phyloP scores from a whole-genome alignment of 306 rosid species.

The Vigna hirtella region DNA sequence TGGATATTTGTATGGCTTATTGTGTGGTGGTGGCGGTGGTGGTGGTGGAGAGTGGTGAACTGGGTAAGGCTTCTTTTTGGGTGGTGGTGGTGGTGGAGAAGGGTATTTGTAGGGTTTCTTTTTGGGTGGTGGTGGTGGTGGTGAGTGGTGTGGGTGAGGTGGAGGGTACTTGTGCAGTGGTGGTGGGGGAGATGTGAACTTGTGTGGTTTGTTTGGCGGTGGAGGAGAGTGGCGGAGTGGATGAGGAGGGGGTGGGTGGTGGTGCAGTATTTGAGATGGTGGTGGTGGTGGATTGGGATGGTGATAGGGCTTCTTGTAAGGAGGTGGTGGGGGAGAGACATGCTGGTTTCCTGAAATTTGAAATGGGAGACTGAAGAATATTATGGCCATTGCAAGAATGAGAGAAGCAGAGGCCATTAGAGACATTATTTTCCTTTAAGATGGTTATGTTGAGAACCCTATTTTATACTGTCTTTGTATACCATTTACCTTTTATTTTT shows the following conservation, averaged over 20 bases:
- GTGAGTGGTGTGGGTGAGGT: no score
- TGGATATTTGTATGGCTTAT: slow-evolving; percentile 24
- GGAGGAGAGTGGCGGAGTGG: neutral
- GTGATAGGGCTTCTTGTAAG: slow-evolving; percentile 13
- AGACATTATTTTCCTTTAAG: slow-evolving; percentile 55
- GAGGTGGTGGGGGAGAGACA: slow-evolving; percentile 51
- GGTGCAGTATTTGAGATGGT: neutral
- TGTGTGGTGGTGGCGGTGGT: slow-evolving; percentile 2
- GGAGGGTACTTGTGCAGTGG: neutral
- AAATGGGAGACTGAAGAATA: slow-evolving; percentile 34
- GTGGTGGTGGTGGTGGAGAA: slow-evolving; percentile 35
- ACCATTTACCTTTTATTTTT: no score
- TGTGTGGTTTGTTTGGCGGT: slow-evolving; percentile 1
- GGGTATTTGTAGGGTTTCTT: slow-evolving; percentile 36
- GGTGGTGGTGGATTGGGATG: slow-evolving; percentile 27
- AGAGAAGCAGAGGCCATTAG: slow-evolving; percentile 44
- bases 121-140: slow-evolving; percentile 26
- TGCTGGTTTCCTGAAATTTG: slow-evolving; percentile 51
- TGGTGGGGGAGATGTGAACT: slow-evolving; percentile 36
- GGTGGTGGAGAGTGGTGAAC: slow-evolving; percentile 36
- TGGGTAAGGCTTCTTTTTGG: slow-evolving; percentile 40
- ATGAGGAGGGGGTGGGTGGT: neutral
- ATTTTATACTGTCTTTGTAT: slow-evolving; percentile 25
- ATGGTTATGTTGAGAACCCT: slow-evolving; percentile 28
- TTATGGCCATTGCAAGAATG: slow-evolving; percentile 47